Percentiles rank a stretch among this genome's conserved stretches.
These are phyloP conservation scores for Penicillium sp. DNA, from an alignment of 2,329 filamentous ascomycete genomes.

Conservation along the genomic window DNA sequence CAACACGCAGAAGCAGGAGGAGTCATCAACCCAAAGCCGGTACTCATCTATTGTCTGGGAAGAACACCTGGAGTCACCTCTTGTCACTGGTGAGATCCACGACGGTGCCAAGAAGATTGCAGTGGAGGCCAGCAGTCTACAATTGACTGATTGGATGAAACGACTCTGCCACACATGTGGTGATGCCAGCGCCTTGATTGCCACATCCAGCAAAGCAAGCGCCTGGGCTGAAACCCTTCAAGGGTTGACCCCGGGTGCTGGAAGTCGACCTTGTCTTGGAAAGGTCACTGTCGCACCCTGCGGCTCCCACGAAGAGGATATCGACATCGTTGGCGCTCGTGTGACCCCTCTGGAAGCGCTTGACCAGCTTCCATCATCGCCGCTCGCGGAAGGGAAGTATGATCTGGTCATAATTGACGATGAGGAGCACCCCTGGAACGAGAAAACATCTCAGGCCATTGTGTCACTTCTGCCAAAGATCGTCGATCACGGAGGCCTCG, in stretches of 20 bases:
- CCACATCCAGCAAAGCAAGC: slow-evolving; percentile 1
- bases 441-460: neutral
- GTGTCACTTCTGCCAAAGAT: slow-evolving; percentile 4
- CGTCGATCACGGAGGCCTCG: slow-evolving; percentile 13
- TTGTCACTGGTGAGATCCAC: slow-evolving; percentile 1
- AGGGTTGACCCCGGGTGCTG: neutral
- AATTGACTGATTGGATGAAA: slow-evolving; percentile 17
- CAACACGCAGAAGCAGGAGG: slow-evolving; percentile 11
- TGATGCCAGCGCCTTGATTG: slow-evolving; percentile 9
- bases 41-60: slow-evolving; percentile 19
- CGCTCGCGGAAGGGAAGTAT: slow-evolving; percentile 9
- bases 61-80: slow-evolving; percentile 18
- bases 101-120: slow-evolving; percentile 1
- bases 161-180: slow-evolving; percentile 19
- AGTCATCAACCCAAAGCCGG: slow-evolving; percentile 2
- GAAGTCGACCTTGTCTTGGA: slow-evolving; percentile 13
- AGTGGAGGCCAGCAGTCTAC: slow-evolving; percentile 7
- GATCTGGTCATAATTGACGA: slow-evolving; percentile 18
- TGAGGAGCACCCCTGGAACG: slow-evolving; percentile 12
- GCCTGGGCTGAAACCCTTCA: slow-evolving; percentile 8
- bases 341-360: slow-evolving; percentile 1
- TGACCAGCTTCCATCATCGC: slow-evolving; percentile 6
- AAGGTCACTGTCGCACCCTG: slow-evolving; percentile 14
- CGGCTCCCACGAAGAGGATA: neutral
- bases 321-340: slow-evolving; percentile 1